Evolutionary conservation across 768 basidiomycete species (phyloP), one percentile per base, ranked within the genome.

Genomic region (Trichaptum fuscoviolaceum): DNA sequence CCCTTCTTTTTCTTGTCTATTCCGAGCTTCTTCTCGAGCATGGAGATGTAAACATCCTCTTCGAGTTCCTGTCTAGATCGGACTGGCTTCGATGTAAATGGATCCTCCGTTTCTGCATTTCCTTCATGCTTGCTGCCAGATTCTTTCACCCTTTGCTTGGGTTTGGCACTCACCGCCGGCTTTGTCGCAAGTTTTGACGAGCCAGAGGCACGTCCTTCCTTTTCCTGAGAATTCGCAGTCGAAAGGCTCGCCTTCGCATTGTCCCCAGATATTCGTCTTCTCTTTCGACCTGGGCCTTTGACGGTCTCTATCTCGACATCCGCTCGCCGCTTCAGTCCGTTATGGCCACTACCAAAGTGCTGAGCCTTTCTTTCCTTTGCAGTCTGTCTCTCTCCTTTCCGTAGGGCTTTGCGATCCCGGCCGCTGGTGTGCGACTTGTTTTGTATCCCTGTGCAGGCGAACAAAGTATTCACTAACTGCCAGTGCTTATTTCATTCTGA

Each of bases 1-100:
- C 79, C 77, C 66, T 80, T 75, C 59, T 78, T 75, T 64, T 74
- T 74, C 18, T 82, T 78, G 36, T 75, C 63, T 70, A 88, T 80
- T 2, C 91, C 88, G 20, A 97, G 83, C 74, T 88, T 90, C 0
- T 83, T 80, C 75, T 98, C 96, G 12, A 97, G 78, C 77, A 91
- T 88, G 0, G 87, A 83, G 58, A 98, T 97, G 73, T 96, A 93
- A 0, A 84, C 83, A 71, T 96, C 95, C 70, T 99, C 96, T 35
- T 90, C 83, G 34, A 81, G 76, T 67, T 92, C 85, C 66, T 78
- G 77, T 35, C 73, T 78, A 7, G 76, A 75, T 26, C 75, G 79
- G 42, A 52, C 20, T 20, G 42, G 10, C 42, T 52, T 52, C 42
- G 42, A 15, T 30, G 6, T 23, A 5, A n/a, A 17, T 63, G n/a